Conservation (phyloP, 352 stramenopile species). For the Saprolegnia diclina region DNA sequence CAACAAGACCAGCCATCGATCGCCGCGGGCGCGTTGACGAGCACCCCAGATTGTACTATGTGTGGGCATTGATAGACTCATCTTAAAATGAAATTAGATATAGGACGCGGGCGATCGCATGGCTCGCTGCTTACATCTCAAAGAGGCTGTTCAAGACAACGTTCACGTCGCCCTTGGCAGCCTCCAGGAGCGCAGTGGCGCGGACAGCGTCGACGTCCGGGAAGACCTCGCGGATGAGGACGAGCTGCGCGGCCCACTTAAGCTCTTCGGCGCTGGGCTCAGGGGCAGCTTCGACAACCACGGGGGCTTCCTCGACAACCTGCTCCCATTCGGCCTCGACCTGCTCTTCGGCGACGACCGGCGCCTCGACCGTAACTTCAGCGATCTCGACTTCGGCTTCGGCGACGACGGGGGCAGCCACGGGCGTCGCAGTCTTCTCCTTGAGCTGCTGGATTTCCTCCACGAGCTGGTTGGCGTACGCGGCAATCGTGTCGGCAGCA, state of each 20-base stretch:
- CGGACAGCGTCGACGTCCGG: constrained; percentile 42
- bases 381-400: constrained; percentile 29
- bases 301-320: constrained; percentile 18
- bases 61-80: neutral
- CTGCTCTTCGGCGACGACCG: neutral
- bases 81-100: constrained; percentile 1
- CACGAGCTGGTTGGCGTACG: constrained; percentile 72
- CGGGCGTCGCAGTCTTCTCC: constrained; percentile 10
- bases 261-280: constrained; percentile 57
- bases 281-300: constrained; percentile 32
- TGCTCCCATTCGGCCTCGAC: constrained; percentile 26
- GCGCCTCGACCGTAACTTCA: neutral
- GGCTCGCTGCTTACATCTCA: constrained; percentile 26
- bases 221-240: constrained; percentile 76
- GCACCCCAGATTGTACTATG: too few relatives aligned
- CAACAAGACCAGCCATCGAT: too few relatives aligned
- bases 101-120: neutral
- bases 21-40: too few relatives aligned
- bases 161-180: constrained; percentile 75
- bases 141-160: constrained; percentile 78
- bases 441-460: constrained; percentile 54
- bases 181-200: constrained; percentile 64
- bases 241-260: constrained; percentile 70
- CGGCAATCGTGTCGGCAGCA: constrained; percentile 58
- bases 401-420: constrained; percentile 32